phyloP scores from a whole-genome alignment of 1,139 yeast genomes.

The Scheffersomyces titani region DNA sequence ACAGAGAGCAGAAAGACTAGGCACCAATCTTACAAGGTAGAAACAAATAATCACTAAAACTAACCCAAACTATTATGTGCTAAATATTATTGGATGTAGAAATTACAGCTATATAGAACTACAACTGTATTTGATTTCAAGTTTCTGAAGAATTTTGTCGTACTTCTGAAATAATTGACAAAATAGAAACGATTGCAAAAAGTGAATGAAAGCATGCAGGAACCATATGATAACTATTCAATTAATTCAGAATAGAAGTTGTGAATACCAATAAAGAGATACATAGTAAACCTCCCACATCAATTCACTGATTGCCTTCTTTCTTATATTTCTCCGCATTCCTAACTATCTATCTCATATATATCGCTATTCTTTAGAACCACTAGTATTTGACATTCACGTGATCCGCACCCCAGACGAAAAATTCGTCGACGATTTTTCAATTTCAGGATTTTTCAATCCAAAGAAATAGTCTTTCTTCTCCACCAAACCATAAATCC shows the following conservation, averaged over 20 bases:
- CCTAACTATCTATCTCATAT: neutral
- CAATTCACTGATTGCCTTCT: neutral
- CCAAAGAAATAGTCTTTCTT: neutral
- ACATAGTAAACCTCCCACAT: too few relatives aligned
- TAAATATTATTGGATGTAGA: too few relatives aligned
- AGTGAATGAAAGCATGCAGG: neutral
- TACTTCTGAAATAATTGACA: neutral
- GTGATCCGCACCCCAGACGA: conserved; percentile 1
- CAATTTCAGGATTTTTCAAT: neutral
- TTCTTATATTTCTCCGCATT: neutral
- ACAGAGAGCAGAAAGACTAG: too few relatives aligned
- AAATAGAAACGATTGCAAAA: neutral
- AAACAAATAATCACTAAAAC: neutral
- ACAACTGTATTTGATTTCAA: neutral
- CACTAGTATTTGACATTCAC: neutral
- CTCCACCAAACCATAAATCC: neutral
- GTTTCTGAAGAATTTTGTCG: neutral
- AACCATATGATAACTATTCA: too few relatives aligned
- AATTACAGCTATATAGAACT: neutral
- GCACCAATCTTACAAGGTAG: neutral
- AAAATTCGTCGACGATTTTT: conserved; percentile 1
- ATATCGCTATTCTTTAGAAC: neutral
- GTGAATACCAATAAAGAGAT: too few relatives aligned
- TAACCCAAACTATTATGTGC: neutral
- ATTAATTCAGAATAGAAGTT: too few relatives aligned